These are phyloP conservation scores for Tylopilus felleus DNA, from an alignment of 768 basidiomycete species.

Conservation along the genomic window DNA sequence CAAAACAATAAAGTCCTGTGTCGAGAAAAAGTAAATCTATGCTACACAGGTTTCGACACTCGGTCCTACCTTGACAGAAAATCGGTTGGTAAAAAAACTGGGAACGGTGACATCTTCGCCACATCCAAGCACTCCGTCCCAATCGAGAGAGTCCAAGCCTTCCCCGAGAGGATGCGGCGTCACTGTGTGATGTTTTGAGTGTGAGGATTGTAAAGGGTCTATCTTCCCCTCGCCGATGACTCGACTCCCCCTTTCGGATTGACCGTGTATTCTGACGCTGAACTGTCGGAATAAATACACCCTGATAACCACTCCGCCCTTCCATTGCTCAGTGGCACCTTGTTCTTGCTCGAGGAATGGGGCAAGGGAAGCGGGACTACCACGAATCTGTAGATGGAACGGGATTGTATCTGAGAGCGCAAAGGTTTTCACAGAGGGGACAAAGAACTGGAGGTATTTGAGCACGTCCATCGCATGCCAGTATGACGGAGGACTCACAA, in stretches of 20 bases:
- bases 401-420: slow-evolving; percentile 55
- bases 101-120: slow-evolving; percentile 39
- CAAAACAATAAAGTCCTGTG: slow-evolving; percentile 57
- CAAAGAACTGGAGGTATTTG: slow-evolving; percentile 45
- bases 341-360: slow-evolving; percentile 38
- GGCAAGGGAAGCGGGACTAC: slow-evolving; percentile 41
- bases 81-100: slow-evolving; percentile 44
- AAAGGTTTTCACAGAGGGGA: slow-evolving; percentile 55
- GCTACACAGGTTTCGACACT: background rate
- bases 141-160: slow-evolving; percentile 48
- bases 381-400: slow-evolving; percentile 62
- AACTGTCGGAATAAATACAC: slow-evolving; percentile 55
- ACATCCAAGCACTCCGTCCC: slow-evolving; percentile 52
- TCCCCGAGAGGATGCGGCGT: slow-evolving; percentile 16
- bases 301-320: slow-evolving; percentile 33
- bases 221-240: slow-evolving; percentile 50
- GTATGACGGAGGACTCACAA: slow-evolving; percentile 38
- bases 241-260: slow-evolving; percentile 6
- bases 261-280: slow-evolving; percentile 31
- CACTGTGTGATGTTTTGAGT: slow-evolving; percentile 6
- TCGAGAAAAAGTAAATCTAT: background rate
- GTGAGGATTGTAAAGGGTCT: slow-evolving; percentile 41
- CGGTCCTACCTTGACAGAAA: slow-evolving; percentile 48
- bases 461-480: background rate
- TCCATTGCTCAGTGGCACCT: background rate